Evolutionary conservation across 345 rosid species (phyloP).

Genomic region (Geranium rotundifolium): DNA sequence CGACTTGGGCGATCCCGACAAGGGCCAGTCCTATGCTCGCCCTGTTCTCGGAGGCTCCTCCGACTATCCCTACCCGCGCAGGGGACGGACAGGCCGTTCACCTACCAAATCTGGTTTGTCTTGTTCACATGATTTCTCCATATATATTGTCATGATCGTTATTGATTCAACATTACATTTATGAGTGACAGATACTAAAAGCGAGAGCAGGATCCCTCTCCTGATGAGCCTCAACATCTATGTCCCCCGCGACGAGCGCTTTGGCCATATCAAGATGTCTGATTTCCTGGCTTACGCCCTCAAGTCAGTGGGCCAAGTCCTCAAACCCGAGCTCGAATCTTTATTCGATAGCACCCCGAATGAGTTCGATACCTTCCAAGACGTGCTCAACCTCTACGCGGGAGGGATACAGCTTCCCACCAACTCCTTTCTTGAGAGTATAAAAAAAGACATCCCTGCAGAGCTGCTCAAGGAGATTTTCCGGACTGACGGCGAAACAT

Average conservation of each 20-base stretch:
- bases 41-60: conserved; percentile 74
- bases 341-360: conserved; percentile 31
- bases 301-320: conserved; percentile 39
- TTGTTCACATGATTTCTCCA: too few species aligned
- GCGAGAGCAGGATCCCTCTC: conserved; percentile 47
- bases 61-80: conserved; percentile 78
- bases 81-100: conserved; percentile 66
- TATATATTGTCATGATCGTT: too few species aligned
- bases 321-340: conserved; percentile 41
- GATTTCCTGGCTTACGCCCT: conserved; percentile 47
- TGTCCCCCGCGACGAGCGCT: conserved; percentile 80
- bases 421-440: conserved; percentile 21
- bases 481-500: conserved; percentile 33
- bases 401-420: conserved; percentile 47
- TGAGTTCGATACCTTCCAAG: conserved; percentile 51
- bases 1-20: conserved; percentile 53
- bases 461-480: conserved; percentile 50
- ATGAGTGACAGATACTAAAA: conserved; percentile 28
- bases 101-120: conserved; percentile 14
- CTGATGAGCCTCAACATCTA: conserved; percentile 34
- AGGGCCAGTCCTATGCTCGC: conserved; percentile 30
- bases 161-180: too few species aligned
- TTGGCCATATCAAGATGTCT: conserved; percentile 60
- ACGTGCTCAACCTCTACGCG: conserved; percentile 40
- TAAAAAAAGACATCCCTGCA: conserved; percentile 29